Evolutionary conservation across 257 asterid genomes (phyloP), one percentile per base, ranked within the genome.

Genomic region (Datura wrightii): DNA sequence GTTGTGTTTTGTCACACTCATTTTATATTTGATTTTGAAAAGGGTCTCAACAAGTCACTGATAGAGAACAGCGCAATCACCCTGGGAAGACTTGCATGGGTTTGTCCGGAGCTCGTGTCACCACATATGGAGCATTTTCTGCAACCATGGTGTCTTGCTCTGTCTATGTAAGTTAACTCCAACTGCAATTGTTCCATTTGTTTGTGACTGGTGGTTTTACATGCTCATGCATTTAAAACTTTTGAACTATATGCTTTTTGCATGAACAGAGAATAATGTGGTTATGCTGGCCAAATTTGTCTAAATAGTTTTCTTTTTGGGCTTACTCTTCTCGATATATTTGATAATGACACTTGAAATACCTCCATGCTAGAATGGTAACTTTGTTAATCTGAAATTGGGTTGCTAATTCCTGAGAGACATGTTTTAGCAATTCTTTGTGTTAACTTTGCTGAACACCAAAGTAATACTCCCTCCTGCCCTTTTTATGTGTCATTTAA

Each of bases 71-170:
- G 97, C 65, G 99, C 99, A 83, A 95, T 95, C 86, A 94, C 98
- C 13, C 93, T 95, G 62, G 99, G 99, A 82, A 90, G 99, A 82
- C 94, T 95, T 83, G 99, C 97, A 24, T 94, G 95, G 98, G 97
- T 92, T 76, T 94, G 98, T 83, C 98, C 99, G 7, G 98, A 95
- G 89, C 93, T 94, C 67, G 99, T 95, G 79, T 88, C 99, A 62
- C 99, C 97, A 11, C 98, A 93, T 87, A 91, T 95, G 99, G 99
- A 93, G 90, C 99, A 95, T 92, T 95, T 95, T 90, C 90, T 95
- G 99, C 98, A 93, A 89, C 79, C 94, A 18, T 95, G 99, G 99
- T 95, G 98, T 85, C 84, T 92, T 83, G 97, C 99, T 88, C 89
- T 95, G 90, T 93, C 97, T 85, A 90, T 90, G 99, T 95, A 91